Evolutionary conservation across 2,329 filamentous ascomycete species (phyloP).

Genomic region (Sporothrix brunneoviolacea): DNA sequence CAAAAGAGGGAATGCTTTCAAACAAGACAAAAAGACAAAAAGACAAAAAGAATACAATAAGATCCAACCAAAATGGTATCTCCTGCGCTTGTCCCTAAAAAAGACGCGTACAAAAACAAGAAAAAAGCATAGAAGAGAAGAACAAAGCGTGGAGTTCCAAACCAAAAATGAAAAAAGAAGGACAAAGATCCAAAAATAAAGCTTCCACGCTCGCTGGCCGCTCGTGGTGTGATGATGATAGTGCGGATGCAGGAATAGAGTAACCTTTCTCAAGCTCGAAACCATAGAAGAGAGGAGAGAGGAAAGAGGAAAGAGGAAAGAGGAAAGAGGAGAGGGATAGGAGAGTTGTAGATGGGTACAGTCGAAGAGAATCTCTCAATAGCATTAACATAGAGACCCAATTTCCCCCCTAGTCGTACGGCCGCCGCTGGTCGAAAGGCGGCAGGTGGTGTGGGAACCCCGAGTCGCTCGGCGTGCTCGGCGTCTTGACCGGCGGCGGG

Average conservation of each 20-base stretch:
- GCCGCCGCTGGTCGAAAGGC: conserved; percentile 4
- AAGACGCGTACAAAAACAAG: not conserved
- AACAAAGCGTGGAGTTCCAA: no score
- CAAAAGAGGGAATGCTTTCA: no score
- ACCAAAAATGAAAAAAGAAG: not conserved
- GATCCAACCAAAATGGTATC: not conserved
- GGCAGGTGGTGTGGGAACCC: conserved; percentile 13
- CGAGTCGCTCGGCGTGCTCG: conserved; percentile 14
- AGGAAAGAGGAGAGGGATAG: no score
- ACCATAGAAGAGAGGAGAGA: no score
- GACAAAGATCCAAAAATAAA: not conserved
- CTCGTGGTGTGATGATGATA: not conserved
- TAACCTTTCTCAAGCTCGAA: no score
- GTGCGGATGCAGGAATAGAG: no score
- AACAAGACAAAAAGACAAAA: no score
- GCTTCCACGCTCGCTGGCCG: not conserved
- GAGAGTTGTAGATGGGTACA: no score
- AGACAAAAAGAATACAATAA: not conserved
- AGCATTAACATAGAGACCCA: no score
- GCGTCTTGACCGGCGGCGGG: conserved; percentile 10
- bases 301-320: no score
- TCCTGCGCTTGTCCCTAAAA: no score
- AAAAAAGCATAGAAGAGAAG: not conserved
- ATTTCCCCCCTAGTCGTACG: not conserved
- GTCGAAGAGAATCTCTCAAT: no score